A percentile compares a stretch with the other conserved stretches of the same genome.
These are phyloP conservation scores for Vanrija sp. DNA, from an alignment of 1,284 basidiomycete genomes.

Conservation along the genomic window DNA sequence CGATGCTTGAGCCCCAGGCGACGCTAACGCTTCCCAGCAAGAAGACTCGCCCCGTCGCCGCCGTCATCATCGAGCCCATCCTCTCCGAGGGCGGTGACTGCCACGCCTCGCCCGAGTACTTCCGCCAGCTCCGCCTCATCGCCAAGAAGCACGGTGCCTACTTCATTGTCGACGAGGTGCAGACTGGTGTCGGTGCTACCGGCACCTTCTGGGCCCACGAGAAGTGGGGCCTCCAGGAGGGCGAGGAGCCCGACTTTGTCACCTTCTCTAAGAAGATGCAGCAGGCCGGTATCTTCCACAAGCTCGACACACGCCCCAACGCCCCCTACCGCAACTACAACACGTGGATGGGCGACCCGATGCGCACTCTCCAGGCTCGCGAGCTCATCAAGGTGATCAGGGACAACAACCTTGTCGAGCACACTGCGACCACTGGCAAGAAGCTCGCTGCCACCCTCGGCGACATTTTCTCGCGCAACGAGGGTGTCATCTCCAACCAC, in stretches of 20 bases:
- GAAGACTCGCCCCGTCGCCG: constrained; percentile 52
- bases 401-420: constrained; percentile 44
- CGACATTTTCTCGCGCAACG: constrained; percentile 28
- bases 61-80: constrained; percentile 57
- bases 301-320: constrained; percentile 51
- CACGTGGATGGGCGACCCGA: constrained; percentile 52
- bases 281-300: constrained; percentile 54
- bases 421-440: constrained; percentile 46
- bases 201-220: constrained; percentile 59
- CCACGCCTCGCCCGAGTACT: constrained; percentile 55
- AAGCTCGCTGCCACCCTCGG: constrained; percentile 41
- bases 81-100: constrained; percentile 57
- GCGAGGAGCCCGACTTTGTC: constrained; percentile 54
- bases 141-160: constrained; percentile 53
- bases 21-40: constrained; percentile 21
- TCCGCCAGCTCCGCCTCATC: constrained; percentile 52
- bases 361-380: constrained; percentile 54
- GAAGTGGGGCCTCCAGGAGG: constrained; percentile 52
- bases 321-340: constrained; percentile 53
- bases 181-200: constrained; percentile 57
- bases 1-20: too few species aligned
- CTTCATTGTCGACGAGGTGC: constrained; percentile 55
- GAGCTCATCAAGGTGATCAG: constrained; percentile 53
- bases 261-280: constrained; percentile 57
- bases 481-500: constrained; percentile 43